These are phyloP conservation scores for Leccinum solheimii DNA, from an alignment of 1,284 basidiomycete species.

Conservation along the genomic window DNA sequence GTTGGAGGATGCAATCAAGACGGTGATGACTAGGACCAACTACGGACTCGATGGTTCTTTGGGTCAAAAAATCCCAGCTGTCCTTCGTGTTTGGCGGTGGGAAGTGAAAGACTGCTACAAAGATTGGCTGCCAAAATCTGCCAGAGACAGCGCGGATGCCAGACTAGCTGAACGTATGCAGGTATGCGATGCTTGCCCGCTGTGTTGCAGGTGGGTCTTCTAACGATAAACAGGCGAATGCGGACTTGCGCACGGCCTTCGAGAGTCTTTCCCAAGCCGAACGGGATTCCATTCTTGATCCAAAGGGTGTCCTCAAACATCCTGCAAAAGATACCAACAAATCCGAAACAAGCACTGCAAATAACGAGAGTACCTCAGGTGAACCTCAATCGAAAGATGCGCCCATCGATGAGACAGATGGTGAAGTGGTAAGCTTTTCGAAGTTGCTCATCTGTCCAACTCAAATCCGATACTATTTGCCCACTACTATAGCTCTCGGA, in stretches of 20 bases:
- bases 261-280: constrained; percentile 57
- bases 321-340: constrained; percentile 42
- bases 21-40: constrained; percentile 63
- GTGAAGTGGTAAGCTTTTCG: constrained; percentile 35
- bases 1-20: constrained; percentile 64
- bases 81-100: constrained; percentile 84
- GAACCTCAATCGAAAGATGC: constrained; percentile 24
- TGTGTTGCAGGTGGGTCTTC: constrained; percentile 1
- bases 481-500: constrained; percentile 21
- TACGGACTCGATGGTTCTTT: constrained; percentile 65
- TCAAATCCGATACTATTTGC: not conserved
- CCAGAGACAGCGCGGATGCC: constrained; percentile 62
- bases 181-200: constrained; percentile 41
- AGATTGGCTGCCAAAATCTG: constrained; percentile 71
- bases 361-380: constrained; percentile 1
- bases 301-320: constrained; percentile 45
- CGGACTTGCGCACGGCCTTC: constrained; percentile 54
- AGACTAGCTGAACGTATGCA: constrained; percentile 66
- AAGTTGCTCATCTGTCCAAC: not conserved
- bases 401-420: constrained; percentile 34
- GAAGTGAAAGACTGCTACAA: constrained; percentile 64
- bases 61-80: constrained; percentile 54
- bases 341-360: constrained; percentile 16
- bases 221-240: constrained; percentile 52
- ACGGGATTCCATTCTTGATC: constrained; percentile 52